phyloP scores from a whole-genome alignment of 306 rosid genomes.

The Gillenia trifoliata region DNA sequence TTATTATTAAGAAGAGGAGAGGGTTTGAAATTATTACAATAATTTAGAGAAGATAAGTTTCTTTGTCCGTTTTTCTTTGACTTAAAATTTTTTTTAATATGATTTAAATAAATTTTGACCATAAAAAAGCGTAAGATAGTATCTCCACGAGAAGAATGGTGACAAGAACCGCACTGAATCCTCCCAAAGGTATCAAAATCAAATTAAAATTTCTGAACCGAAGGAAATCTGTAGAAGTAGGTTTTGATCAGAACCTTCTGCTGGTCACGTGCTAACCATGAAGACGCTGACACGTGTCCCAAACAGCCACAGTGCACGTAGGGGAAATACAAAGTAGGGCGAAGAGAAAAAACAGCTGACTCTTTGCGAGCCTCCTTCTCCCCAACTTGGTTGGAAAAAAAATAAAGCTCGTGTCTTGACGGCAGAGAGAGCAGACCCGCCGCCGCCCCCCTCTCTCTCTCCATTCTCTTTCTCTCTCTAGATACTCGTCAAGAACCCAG shows the following conservation, averaged over 20 bases:
- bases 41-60: too few species aligned
- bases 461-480: not conserved
- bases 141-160: not conserved
- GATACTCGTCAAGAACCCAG: constrained; percentile 4
- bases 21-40: too few species aligned
- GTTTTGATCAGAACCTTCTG: not conserved
- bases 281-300: constrained; percentile 8
- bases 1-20: too few species aligned
- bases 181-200: not conserved
- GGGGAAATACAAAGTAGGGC: not conserved
- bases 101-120: too few species aligned
- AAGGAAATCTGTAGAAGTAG: not conserved
- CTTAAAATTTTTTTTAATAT: too few species aligned
- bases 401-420: constrained; percentile 24
- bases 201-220: not conserved
- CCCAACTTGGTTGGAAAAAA: constrained; percentile 51
- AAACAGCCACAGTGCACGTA: not conserved
- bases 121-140: not conserved
- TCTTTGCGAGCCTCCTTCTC: constrained; percentile 7
- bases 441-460: not conserved
- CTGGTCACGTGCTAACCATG: constrained; percentile 12
- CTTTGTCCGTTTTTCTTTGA: too few species aligned
- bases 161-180: not conserved
- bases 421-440: constrained; percentile 33
- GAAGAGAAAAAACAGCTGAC: constrained; percentile 5